Percentiles rank a stretch among this genome's conserved stretches.
Conservation (phyloP, 1,284 basidiomycete genomes). For the Stereum hirsutum region DNA sequence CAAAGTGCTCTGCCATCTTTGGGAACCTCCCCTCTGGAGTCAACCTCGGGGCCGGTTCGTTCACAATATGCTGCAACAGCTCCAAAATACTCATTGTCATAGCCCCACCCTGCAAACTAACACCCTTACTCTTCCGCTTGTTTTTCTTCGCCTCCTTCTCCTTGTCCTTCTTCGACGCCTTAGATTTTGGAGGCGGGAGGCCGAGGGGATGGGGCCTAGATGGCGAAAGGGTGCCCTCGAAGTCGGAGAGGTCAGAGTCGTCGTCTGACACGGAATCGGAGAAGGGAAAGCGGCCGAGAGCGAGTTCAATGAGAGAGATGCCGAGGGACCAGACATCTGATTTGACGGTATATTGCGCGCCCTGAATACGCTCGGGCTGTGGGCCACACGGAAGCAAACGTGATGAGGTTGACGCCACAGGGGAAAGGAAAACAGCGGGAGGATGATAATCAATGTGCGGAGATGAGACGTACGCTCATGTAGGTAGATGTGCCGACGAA, state of each 20-base stretch:
- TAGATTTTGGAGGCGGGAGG: conserved; percentile 13
- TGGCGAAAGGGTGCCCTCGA: conserved; percentile 61
- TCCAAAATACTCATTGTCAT: conserved; percentile 98
- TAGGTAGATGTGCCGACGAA: conserved; percentile 99
- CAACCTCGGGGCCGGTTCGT: conserved; percentile 85
- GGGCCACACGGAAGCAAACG: conserved; percentile 8
- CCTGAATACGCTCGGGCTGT: conserved; percentile 97
- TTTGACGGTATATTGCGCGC: conserved; percentile 94
- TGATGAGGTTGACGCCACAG: conserved; percentile 1
- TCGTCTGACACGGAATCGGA: conserved; percentile 55
- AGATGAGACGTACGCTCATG: conserved; percentile 81
- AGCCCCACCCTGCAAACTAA: conserved; percentile 81
- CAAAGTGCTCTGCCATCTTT: conserved; percentile 64
- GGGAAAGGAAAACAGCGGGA: not conserved
- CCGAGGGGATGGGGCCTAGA: conserved; percentile 36
- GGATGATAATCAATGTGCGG: not conserved
- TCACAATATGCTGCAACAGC: conserved; percentile 94
- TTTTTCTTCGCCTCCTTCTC: conserved; percentile 41
- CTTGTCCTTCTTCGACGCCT: conserved; percentile 32
- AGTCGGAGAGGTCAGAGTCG: conserved; percentile 56
- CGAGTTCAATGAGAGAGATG: conserved; percentile 91
- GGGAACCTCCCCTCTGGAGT: conserved; percentile 65
- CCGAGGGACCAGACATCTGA: conserved; percentile 98
- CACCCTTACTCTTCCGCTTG: conserved; percentile 69
- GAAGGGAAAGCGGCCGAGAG: conserved; percentile 90